Percentiles rank a stretch among this genome's conserved stretches.
Evolutionary conservation across 225 moss, liverwort and hornwort species (phyloP).

Genomic region (Marchantia polymorpha): DNA sequence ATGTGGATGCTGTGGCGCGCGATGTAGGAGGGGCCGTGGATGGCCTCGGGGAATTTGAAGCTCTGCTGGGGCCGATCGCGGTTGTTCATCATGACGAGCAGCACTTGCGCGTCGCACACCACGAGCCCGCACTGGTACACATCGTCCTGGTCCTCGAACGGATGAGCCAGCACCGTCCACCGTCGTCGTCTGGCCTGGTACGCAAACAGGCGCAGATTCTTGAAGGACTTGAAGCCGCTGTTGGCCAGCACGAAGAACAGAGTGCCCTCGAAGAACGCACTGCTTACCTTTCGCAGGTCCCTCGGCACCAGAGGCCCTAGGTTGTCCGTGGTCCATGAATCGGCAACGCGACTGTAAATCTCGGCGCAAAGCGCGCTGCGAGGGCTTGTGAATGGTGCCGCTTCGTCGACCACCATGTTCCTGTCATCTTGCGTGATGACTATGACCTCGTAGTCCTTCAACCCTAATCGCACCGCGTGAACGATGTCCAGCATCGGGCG

Average conservation of each 20-base stretch:
- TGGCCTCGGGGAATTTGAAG: constrained; percentile 25
- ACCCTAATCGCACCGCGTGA: constrained; percentile 30
- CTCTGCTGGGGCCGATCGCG: constrained; percentile 30
- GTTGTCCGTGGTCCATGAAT: constrained; percentile 34
- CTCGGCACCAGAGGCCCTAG: constrained; percentile 28
- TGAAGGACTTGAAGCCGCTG: constrained; percentile 42
- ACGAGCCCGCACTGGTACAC: constrained; percentile 43
- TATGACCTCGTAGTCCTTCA: constrained; percentile 28
- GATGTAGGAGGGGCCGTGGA: constrained; percentile 36
- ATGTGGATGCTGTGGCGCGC: constrained; percentile 38
- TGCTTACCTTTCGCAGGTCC: constrained; percentile 38
- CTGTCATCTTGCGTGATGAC: constrained; percentile 42
- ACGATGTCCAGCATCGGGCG: constrained; percentile 45
- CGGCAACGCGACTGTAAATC: constrained; percentile 21
- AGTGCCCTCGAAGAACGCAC: constrained; percentile 32
- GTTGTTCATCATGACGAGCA: constrained; percentile 42
- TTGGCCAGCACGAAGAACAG: constrained; percentile 40
- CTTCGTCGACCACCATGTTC: constrained; percentile 31
- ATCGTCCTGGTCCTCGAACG: constrained; percentile 39
- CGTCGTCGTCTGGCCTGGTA: constrained; percentile 23
- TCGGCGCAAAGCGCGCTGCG: constrained; percentile 42
- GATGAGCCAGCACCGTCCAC: constrained; percentile 33
- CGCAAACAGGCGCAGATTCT: constrained; percentile 34
- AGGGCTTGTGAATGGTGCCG: constrained; percentile 30
- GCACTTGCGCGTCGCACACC: constrained; percentile 32